Base-by-base conservation (phyloP, 139 green algal genomes). In the Chlorella sp. region DNA sequence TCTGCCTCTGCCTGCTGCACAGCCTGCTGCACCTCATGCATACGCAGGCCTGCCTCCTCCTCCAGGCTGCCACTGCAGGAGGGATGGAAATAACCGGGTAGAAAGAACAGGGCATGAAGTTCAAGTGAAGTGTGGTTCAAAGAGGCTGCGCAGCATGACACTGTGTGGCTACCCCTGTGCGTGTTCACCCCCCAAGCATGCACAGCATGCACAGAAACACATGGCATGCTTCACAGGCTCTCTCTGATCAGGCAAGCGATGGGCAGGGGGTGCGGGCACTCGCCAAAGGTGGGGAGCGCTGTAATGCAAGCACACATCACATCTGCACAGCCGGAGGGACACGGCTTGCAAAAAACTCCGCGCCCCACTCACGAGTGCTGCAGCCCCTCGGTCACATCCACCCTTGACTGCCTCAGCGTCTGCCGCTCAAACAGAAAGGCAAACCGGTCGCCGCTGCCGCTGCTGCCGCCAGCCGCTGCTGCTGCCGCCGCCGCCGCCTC, bases 1-100 rank as follows among this genome's bases (percentile, higher is more conserved):
- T 94, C 91, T 16, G 61, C 53, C 64, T 94, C 92, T 19, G 89
- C 89, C n/a, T 77, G 90, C 15, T 80, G 83, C 48, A 93, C 92
- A 30, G 92, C 93, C 53, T 73, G 85, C 48, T 83, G 71, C 21
- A 93, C 90, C 76, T 89, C 89, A 11, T 80, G 42, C 88, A 94
- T 92, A 3, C 91, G 81, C 53, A 87, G 30, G 34, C 22, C 48
- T 16, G 39, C 77, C 77, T 92, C 90, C 24, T 83, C 60, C 61
- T 89, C 64, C 22, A 92, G 78, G 77, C 42, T 83, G 48, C 73
- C 78, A 14, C 86, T 90, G 86, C 86, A 73, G 85, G 12, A 5
- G 12, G 18, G 4, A 69, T 34, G 36, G 64, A 1, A 37, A 42
- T 34, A 30, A 3, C 48, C 32, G 4, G 37, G 4, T 7, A 22